phyloP scores from a whole-genome alignment of 2,329 filamentous ascomycete genomes.

The Talaromyces sp. region DNA sequence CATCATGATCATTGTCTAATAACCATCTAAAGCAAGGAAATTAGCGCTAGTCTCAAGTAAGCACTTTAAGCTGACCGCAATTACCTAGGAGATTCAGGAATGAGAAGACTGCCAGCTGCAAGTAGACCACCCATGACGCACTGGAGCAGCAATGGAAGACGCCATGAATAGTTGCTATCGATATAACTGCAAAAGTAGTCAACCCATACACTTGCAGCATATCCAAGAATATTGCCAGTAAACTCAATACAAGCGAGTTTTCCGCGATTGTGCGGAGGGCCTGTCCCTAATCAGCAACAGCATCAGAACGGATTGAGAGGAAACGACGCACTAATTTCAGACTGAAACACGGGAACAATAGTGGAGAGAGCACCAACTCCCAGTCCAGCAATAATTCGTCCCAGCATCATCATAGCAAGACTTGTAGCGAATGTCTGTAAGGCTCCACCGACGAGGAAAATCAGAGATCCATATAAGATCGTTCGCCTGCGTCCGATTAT shows the following conservation, averaged over 20 bases:
- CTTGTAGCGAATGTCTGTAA: slow-evolving; percentile 77
- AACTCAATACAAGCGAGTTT: slow-evolving; percentile 98
- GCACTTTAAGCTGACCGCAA: neutral
- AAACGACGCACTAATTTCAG: slow-evolving; percentile 61
- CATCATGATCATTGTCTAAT: slow-evolving; percentile 94
- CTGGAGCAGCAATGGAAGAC: slow-evolving; percentile 84
- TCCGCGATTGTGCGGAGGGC: slow-evolving; percentile 90
- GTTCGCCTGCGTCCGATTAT: slow-evolving; percentile 84
- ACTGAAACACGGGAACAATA: slow-evolving; percentile 90
- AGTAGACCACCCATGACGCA: slow-evolving; percentile 89
- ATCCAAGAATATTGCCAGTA: slow-evolving; percentile 93
- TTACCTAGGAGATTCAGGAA: slow-evolving; percentile 92
- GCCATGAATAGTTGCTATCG: slow-evolving; percentile 80
- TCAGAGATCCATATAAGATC: slow-evolving; percentile 87
- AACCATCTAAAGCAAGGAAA: slow-evolving; percentile 67
- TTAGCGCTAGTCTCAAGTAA: neutral
- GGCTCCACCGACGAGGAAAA: slow-evolving; percentile 81
- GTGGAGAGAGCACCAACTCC: slow-evolving; percentile 86
- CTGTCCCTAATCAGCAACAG: slow-evolving; percentile 38
- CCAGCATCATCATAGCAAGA: slow-evolving; percentile 84
- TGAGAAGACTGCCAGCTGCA: slow-evolving; percentile 80
- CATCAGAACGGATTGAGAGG: neutral
- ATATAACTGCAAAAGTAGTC: slow-evolving; percentile 97
- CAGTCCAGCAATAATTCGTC: slow-evolving; percentile 78
- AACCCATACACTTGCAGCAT: slow-evolving; percentile 95